Evolutionary conservation across 2,329 filamentous ascomycete genomes (phyloP).

Genomic region (Hortaea sp.): DNA sequence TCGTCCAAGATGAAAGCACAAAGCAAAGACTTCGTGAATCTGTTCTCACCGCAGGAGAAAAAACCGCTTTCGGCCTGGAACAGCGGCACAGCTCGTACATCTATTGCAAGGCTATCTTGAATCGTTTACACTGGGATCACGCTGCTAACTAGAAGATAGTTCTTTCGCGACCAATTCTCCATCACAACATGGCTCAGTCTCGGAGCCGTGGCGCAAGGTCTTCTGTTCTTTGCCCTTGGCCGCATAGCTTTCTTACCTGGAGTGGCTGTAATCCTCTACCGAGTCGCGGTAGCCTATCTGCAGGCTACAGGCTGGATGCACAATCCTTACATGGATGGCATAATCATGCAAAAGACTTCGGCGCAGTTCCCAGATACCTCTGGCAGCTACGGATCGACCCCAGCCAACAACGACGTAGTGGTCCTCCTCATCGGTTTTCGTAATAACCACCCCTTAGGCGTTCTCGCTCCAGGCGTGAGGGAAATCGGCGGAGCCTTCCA

Average conservation of each 20-base stretch:
- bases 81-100: too few species aligned
- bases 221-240: slow-evolving; percentile 26
- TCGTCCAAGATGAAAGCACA: too few species aligned
- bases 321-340: slow-evolving; percentile 30
- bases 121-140: too few species aligned
- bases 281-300: slow-evolving; percentile 24
- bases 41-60: too few species aligned
- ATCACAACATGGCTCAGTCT: slow-evolving; percentile 33
- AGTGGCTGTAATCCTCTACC: slow-evolving; percentile 24
- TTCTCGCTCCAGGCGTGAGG: slow-evolving; percentile 36
- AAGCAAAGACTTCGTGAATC: too few species aligned
- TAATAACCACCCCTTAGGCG: slow-evolving; percentile 35
- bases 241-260: slow-evolving; percentile 28
- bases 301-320: slow-evolving; percentile 24
- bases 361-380: slow-evolving; percentile 29
- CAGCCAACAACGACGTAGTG: slow-evolving; percentile 23
- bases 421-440: slow-evolving; percentile 31
- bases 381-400: slow-evolving; percentile 22
- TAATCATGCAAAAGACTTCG: slow-evolving; percentile 26
- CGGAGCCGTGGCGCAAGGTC: slow-evolving; percentile 30
- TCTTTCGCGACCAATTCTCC: slow-evolving; percentile 29
- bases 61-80: too few species aligned
- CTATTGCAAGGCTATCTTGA: too few species aligned
- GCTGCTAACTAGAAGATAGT: background rate
- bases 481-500: slow-evolving; percentile 32